Percentiles rank a stretch among this genome's conserved stretches.
phyloP scores from a whole-genome alignment of 768 basidiomycete genomes.

The Arthromyces matolae region DNA sequence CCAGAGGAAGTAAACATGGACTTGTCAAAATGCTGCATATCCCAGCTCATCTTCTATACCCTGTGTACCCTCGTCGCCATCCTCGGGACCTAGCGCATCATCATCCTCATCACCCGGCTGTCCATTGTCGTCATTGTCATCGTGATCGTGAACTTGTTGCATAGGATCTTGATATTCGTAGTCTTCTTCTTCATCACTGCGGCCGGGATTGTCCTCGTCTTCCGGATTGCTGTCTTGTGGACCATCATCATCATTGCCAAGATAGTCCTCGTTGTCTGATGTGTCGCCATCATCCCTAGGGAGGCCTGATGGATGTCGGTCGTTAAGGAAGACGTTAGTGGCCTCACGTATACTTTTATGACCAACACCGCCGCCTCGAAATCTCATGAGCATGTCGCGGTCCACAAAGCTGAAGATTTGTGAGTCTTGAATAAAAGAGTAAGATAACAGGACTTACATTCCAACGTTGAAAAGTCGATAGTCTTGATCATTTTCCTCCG shows the following conservation, averaged over 20 bases:
- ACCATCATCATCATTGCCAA: too few relatives aligned
- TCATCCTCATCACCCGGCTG: not conserved
- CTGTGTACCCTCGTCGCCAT: not conserved
- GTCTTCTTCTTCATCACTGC: conserved; percentile 4
- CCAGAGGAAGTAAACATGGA: too few relatives aligned
- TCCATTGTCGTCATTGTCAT: not conserved
- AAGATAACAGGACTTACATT: not conserved
- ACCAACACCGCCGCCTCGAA: not conserved
- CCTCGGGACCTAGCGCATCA: not conserved
- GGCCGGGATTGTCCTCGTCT: too few relatives aligned
- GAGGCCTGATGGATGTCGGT: not conserved
- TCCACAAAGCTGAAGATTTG: not conserved
- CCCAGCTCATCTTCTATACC: not conserved
- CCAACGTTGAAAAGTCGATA: not conserved
- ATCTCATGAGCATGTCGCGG: not conserved
- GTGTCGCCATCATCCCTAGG: not conserved
- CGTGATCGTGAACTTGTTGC: not conserved
- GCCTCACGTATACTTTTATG: not conserved
- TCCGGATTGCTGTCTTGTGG: too few relatives aligned
- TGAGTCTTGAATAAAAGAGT: not conserved
- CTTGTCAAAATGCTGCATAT: not conserved
- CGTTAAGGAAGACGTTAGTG: not conserved
- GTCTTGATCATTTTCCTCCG: not conserved
- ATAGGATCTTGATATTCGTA: not conserved
- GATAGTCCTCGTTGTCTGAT: too few relatives aligned